Evolutionary conservation across 352 stramenopile genomes (phyloP), one percentile per base, ranked within the genome.

Genomic region (Saprolegnia parasitica): DNA sequence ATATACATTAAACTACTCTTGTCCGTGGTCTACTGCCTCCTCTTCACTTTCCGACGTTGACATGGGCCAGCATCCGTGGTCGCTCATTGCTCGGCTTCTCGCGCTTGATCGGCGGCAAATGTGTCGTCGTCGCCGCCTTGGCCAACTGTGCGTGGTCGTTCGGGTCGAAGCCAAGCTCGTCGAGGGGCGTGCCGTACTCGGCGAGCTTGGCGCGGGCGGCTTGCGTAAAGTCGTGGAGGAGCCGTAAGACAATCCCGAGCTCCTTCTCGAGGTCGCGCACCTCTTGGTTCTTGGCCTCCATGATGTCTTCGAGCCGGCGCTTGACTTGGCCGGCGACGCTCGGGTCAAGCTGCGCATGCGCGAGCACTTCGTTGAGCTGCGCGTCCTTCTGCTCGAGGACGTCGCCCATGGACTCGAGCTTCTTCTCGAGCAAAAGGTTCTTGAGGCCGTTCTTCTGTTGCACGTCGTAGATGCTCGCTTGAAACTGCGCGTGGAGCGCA

Each of bases 341-440:
- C 15, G 84, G 80, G 56, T 97, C 91, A 21, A 98, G 74, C 58
- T 98, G 96, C 20, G 91, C 94, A 64, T 94, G 87, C 40, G 89
- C 66, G 10, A 98, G 71, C 32, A 98, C 84, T 72, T 98, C 91
- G 55, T 96, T 93, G 9, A 98, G 77, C 73, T 97, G 91, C 8
- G 90, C 96, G 49, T 96, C 93, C 39, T 91, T 94, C 67, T 96
- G 89, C 65, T 98, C 91, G 9, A 96, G 81, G 26, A 86, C 81
- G 56, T 94, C 68, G 5, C 77, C 83, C 58, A 98, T 78, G 8
- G 84, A 83, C 29, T 77, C 77, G 68, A 98, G 89, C 71, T 98
- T 98, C 67, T 96, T 97, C 73, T 99, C 95, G 9, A 98, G 80
- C 18, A 98, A 71, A 37, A 98, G 72, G 55, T 97, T 97, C 71